These are phyloP conservation scores for Desmodesmus armatus DNA, from an alignment of 139 green algal genomes.

Conservation along the genomic window DNA sequence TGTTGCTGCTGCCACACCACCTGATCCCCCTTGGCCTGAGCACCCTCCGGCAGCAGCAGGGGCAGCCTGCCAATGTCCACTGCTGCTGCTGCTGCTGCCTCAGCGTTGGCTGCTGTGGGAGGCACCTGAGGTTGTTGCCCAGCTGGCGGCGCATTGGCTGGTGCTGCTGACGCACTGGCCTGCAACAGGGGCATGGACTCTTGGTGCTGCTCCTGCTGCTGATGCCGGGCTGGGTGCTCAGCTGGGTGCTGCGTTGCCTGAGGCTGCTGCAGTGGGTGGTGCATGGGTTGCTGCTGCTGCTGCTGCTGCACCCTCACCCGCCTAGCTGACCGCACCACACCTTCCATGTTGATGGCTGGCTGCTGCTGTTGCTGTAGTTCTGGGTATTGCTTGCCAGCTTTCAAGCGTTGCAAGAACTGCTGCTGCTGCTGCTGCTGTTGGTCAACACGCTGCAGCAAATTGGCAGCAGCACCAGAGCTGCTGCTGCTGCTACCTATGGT, in stretches of 20 bases:
- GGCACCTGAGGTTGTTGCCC: no score
- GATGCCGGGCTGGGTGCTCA: no score
- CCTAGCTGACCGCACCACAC: neutral
- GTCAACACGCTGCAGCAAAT: neutral
- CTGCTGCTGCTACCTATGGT: neutral
- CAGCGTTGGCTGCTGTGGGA: no score
- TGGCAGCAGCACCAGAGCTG: conserved; percentile 5
- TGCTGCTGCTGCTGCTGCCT: neutral
- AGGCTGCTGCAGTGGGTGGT: neutral
- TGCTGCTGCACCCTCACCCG: neutral
- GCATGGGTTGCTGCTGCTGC: neutral
- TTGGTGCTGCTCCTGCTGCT: conserved; percentile 9
- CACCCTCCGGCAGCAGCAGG: no score
- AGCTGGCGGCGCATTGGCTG: no score
- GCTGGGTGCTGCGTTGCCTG: no score
- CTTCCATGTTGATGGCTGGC: neutral
- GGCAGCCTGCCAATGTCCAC: neutral
- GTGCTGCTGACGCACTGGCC: neutral
- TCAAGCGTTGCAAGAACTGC: neutral
- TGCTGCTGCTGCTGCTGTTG: conserved; percentile 7
- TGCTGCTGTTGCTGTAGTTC: conserved; percentile 6
- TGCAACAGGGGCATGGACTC: neutral
- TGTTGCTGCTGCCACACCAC: neutral
- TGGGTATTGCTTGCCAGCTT: neutral
- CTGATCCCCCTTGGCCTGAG: neutral